These are phyloP conservation scores for Geotrichum histeridarum DNA, from an alignment of 1,139 yeast genomes.

Conservation along the genomic window DNA sequence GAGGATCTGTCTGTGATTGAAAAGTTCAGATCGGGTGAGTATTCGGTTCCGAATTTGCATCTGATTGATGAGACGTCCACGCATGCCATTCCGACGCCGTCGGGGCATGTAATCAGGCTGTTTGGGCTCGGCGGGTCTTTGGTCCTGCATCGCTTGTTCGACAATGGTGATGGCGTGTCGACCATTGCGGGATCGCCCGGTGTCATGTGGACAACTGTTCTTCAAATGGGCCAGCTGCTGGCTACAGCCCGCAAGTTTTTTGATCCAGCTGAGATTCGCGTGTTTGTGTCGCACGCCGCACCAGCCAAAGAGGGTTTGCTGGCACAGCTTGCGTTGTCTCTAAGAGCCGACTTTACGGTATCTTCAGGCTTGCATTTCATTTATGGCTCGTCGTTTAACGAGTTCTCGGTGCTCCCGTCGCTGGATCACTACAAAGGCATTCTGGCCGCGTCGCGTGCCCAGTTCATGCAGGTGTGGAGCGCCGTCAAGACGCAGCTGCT, in stretches of 20 bases:
- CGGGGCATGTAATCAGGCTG: conserved; percentile 47
- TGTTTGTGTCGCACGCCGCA: conserved; percentile 65
- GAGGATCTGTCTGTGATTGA: conserved; percentile 67
- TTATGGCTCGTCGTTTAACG: conserved; percentile 68
- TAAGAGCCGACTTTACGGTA: conserved; percentile 67
- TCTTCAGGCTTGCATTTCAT: conserved; percentile 70
- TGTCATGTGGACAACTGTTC: conserved; percentile 66
- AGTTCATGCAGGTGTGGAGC: conserved; percentile 61
- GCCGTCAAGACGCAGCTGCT: conserved; percentile 52
- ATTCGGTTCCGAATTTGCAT: conserved; percentile 51
- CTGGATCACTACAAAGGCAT: conserved; percentile 54
- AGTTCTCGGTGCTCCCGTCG: conserved; percentile 57
- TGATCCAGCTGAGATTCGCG: conserved; percentile 47
- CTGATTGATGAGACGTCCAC: conserved; percentile 55
- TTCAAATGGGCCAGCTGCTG: conserved; percentile 63
- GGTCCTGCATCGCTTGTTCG: conserved; percentile 62
- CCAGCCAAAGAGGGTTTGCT: conserved; percentile 61
- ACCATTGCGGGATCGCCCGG: conserved; percentile 65
- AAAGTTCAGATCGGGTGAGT: conserved; percentile 52
- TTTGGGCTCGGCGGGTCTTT: conserved; percentile 72
- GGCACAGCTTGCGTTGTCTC: conserved; percentile 60
- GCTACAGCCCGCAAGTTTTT: conserved; percentile 43
- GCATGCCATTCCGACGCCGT: conserved; percentile 37
- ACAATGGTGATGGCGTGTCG: conserved; percentile 50
- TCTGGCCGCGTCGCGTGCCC: conserved; percentile 51